Percentiles rank a stretch among this genome's conserved stretches.
phyloP scores from a whole-genome alignment of 305 asterid species.

The Fraxinus xanthoxyloides region DNA sequence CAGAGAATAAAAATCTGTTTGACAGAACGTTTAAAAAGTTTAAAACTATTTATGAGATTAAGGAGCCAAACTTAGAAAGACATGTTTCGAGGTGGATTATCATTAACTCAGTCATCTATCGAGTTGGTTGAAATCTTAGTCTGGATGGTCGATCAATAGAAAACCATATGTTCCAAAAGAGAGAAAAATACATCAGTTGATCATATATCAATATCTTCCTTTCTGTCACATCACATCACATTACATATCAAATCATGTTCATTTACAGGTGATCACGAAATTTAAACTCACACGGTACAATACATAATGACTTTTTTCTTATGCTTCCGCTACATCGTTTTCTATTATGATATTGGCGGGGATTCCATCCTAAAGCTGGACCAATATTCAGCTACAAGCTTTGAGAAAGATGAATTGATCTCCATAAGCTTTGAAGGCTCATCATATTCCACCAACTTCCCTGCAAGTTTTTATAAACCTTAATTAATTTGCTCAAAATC shows the following conservation, averaged over 20 bases:
- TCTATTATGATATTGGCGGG: not conserved
- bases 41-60: too few relatives aligned
- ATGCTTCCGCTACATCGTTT: not conserved
- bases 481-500: not conserved
- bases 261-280: not conserved
- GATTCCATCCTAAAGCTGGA: slow-evolving; percentile 51
- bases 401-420: slow-evolving; percentile 54
- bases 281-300: not conserved
- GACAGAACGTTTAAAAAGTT: not conserved
- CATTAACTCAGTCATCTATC: not conserved
- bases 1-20: not conserved
- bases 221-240: not conserved
- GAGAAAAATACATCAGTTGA: too few relatives aligned
- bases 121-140: not conserved
- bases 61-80: not conserved
- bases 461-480: slow-evolving; percentile 31
- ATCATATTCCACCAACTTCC: slow-evolving; percentile 65
- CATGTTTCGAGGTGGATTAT: not conserved
- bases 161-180: not conserved
- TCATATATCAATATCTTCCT: not conserved
- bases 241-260: not conserved
- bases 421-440: slow-evolving; percentile 70
- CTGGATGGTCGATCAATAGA: not conserved
- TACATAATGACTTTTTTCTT: not conserved
- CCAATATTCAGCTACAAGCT: slow-evolving; percentile 78